Percentiles rank a stretch among this genome's conserved stretches.
Conservation (phyloP, 1,284 basidiomycete genomes). For the Mycosarcoma maydis region DNA sequence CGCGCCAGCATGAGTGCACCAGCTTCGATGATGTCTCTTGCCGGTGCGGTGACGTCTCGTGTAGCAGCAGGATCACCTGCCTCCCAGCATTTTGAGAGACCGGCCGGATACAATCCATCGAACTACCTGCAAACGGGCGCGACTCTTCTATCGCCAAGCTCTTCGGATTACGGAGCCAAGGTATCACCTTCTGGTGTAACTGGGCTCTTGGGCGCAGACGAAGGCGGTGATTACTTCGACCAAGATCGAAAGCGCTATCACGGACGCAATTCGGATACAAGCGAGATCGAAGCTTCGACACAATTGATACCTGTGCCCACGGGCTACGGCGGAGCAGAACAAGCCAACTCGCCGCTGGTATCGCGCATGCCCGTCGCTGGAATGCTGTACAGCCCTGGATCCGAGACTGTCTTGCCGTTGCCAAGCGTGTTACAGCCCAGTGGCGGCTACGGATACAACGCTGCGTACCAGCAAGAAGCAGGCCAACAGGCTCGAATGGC, state of each 20-base stretch:
- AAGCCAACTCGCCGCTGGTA: not conserved
- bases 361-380: slow-evolving; percentile 5
- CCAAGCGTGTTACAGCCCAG: slow-evolving; percentile 7
- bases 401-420: not conserved
- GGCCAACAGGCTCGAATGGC: slow-evolving; percentile 3
- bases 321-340: slow-evolving; percentile 1
- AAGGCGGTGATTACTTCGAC: slow-evolving; percentile 19
- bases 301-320: not conserved
- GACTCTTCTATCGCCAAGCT: slow-evolving; percentile 6
- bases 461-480: not conserved
- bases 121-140: slow-evolving; percentile 2
- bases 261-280: slow-evolving; percentile 5
- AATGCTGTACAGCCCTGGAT: not conserved
- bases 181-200: slow-evolving; percentile 20
- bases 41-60: not conserved
- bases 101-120: not conserved
- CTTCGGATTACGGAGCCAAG: slow-evolving; percentile 11
- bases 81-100: not conserved
- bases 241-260: slow-evolving; percentile 19
- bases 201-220: slow-evolving; percentile 7
- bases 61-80: not conserved
- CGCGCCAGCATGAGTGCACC: not conserved
- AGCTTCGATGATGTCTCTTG: not conserved
- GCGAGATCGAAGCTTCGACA: slow-evolving; percentile 4
- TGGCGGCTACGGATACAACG: not conserved